These are phyloP conservation scores for Neobulgaria alba DNA, from an alignment of 2,329 filamentous ascomycete genomes.

Conservation along the genomic window DNA sequence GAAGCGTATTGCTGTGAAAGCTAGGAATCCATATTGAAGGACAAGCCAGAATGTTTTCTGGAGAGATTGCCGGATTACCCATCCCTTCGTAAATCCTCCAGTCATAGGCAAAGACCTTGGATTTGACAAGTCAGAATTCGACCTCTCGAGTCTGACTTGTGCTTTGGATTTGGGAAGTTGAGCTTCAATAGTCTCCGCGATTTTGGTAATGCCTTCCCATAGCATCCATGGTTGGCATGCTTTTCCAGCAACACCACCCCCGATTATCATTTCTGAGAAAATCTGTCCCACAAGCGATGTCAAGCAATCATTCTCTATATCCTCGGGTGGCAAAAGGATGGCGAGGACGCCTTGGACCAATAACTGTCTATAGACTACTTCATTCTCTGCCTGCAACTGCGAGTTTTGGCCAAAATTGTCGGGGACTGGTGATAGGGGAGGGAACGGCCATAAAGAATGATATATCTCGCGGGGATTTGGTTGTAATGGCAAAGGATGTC, in stretches of 20 bases:
- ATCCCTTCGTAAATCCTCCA: constrained; percentile 12
- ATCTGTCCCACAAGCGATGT: constrained; percentile 79
- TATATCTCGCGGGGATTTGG: constrained; percentile 63
- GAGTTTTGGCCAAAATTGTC: constrained; percentile 37
- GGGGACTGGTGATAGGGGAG: constrained; percentile 71
- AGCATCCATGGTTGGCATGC: constrained; percentile 82
- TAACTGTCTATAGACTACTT: constrained; percentile 76
- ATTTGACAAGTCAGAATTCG: constrained; percentile 26
- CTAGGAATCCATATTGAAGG: constrained; percentile 41
- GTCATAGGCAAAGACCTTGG: constrained; percentile 8
- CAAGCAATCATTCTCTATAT: constrained; percentile 80
- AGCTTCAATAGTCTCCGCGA: constrained; percentile 41
- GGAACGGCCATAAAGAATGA: constrained; percentile 74
- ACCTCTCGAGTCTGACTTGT: constrained; percentile 23
- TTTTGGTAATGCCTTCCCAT: constrained; percentile 74
- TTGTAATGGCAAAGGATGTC: constrained; percentile 49
- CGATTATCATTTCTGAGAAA: constrained; percentile 81
- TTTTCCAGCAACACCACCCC: constrained; percentile 71
- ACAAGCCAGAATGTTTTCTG: constrained; percentile 40
- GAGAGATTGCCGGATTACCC: constrained; percentile 16
- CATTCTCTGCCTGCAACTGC: constrained; percentile 62
- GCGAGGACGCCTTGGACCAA: constrained; percentile 77
- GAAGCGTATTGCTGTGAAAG: constrained; percentile 54
- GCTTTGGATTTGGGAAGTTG: constrained; percentile 27
- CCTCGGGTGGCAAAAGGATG: constrained; percentile 82